Percentiles rank a stretch among this genome's conserved stretches.
These are phyloP conservation scores for Luzula sylvatica DNA, from an alignment of 176 grass and related monocot genomes.

Conservation along the genomic window DNA sequence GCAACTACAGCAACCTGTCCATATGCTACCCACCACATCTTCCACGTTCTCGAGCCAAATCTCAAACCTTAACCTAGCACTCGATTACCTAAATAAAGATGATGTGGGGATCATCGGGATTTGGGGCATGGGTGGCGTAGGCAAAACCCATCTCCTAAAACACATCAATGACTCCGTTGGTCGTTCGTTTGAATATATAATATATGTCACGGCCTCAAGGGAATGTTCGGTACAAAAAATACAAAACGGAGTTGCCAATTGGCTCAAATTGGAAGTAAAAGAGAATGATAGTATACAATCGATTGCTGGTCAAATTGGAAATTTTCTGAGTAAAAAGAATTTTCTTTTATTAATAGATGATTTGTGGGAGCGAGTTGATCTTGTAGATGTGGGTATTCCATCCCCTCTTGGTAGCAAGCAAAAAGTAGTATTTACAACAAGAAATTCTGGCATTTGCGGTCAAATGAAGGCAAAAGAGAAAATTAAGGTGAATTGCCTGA, in stretches of 20 bases:
- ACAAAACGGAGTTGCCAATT: too few species aligned
- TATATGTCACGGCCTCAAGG: too few species aligned
- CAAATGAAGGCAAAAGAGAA: too few species aligned
- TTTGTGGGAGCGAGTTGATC: too few species aligned
- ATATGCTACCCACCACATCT: neutral
- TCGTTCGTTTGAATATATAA: constrained; percentile 20
- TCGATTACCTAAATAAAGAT: constrained; percentile 11
- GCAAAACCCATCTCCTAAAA: constrained; percentile 29
- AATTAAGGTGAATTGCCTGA: neutral
- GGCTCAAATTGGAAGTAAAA: too few species aligned
- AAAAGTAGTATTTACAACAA: too few species aligned
- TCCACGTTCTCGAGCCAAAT: neutral
- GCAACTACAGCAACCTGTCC: neutral
- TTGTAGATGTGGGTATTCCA: too few species aligned
- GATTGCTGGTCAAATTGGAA: constrained; percentile 7
- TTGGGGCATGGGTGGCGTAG: constrained; percentile 18
- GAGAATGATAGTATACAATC: constrained; percentile 14
- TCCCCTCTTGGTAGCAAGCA: too few species aligned
- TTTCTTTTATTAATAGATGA: too few species aligned
- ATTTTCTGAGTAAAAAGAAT: too few species aligned
- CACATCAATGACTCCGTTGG: constrained; percentile 28
- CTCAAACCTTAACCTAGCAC: constrained; percentile 9
- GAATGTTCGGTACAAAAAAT: too few species aligned
- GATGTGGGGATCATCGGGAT: constrained; percentile 17
- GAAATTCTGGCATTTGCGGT: neutral